Evolutionary conservation across 495 filamentous ascomycete species (phyloP), one percentile per base, ranked within the genome.

Genomic region (Ramalina intermedia): DNA sequence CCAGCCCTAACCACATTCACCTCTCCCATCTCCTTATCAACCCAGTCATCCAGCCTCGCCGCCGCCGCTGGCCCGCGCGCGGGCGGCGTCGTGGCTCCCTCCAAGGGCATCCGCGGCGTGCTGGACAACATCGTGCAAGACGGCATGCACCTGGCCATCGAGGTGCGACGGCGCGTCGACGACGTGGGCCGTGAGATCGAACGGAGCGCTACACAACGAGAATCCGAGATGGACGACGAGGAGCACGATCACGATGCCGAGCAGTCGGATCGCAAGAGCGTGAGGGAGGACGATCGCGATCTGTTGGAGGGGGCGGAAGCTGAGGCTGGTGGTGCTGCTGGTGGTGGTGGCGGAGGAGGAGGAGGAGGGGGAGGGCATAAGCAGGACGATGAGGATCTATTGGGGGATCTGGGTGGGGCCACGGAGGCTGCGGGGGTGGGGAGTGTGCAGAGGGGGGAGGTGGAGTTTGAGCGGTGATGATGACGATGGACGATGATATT

Each of bases 81-180:
- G 16, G 67, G 66, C n/a, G 69, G 68, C 14, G 71, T 75, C 35
- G 76, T 78, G 0, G 81, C 84, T 0, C 75, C 78, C n/a, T 66
- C 62, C 7, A 86, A 87, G 48, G 87, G 91, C 11, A 72, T 98
- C 8, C 74, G 91, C 27, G 91, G 91, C 14, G 89, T 98, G 46
- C 66, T 98, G 11, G 91, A 98, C 63, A 94, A 94, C 56, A 96
- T 98, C 51, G 91, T 96, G 51, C 88, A 83, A 4, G 91, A 98
- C 58, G 91, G 91, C 24, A 94, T 96, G 77, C 78, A 88, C 35
- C 89, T 96, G 43, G 93, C 91, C 0, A 82, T 79, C 6, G 91
- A 98, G 66, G 88, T 96, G 33, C 74, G 82, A 54, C 75, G 89
- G 51, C 69, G 88, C 16, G 91, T 96, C 81, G 91, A 98, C 58